A percentile compares a stretch with the other conserved stretches of the same genome.
Conservation (phyloP, 768 basidiomycete genomes). For the Phylloporus scabripes region DNA sequence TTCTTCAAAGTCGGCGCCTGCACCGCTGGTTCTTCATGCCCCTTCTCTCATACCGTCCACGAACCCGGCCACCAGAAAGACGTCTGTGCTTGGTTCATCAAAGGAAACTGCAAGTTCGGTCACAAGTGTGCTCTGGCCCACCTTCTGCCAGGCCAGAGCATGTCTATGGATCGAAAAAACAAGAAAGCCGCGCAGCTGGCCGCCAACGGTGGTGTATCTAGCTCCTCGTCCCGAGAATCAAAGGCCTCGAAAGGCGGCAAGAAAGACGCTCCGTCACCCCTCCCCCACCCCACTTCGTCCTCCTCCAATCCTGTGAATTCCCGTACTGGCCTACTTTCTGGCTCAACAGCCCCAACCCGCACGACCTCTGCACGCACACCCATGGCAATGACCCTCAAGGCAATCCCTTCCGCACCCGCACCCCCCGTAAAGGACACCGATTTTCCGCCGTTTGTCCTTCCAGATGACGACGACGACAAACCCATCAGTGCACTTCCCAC, state of each 20-base stretch:
- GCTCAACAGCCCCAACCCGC: slow-evolving; percentile 67
- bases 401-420: slow-evolving; percentile 72
- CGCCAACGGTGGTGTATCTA: slow-evolving; percentile 40
- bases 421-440: slow-evolving; percentile 73
- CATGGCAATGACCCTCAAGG: slow-evolving; percentile 64
- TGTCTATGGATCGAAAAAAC: slow-evolving; percentile 97
- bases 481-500: slow-evolving; percentile 1
- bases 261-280: slow-evolving; percentile 28
- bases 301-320: slow-evolving; percentile 4
- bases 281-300: slow-evolving; percentile 11
- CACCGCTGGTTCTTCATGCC: slow-evolving; percentile 89
- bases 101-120: slow-evolving; percentile 83
- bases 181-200: slow-evolving; percentile 84
- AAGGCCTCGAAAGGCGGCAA: slow-evolving; percentile 33
- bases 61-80: slow-evolving; percentile 80
- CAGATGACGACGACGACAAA: slow-evolving; percentile 49
- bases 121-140: slow-evolving; percentile 91
- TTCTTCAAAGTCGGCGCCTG: slow-evolving; percentile 95
- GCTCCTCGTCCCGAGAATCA: slow-evolving; percentile 27
- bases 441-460: slow-evolving; percentile 60
- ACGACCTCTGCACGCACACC: slow-evolving; percentile 47
- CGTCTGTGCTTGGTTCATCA: slow-evolving; percentile 85
- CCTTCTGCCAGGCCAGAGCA: slow-evolving; percentile 86
- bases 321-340: slow-evolving; percentile 34
- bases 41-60: slow-evolving; percentile 78